Percentiles rank a stretch among this genome's conserved stretches.
Evolutionary conservation across 148 eudicot species (phyloP).

Genomic region (Nepenthes gracilis): DNA sequence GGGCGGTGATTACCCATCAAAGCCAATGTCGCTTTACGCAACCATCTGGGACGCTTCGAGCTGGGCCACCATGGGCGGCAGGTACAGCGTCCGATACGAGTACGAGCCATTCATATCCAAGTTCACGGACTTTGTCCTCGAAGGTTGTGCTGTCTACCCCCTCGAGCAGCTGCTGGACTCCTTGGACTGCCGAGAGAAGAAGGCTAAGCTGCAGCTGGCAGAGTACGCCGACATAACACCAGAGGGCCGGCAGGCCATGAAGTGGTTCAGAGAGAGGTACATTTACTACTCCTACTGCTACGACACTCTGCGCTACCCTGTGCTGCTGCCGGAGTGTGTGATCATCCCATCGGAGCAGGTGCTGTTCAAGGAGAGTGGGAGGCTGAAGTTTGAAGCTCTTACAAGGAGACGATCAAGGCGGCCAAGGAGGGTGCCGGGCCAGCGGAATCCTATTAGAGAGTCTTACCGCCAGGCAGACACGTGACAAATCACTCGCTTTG

Average conservation of each 20-base stretch:
- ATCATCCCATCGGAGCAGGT: conserved; percentile 37
- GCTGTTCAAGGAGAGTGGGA: conserved; percentile 45
- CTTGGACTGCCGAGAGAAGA: conserved; percentile 23
- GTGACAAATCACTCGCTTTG: not conserved
- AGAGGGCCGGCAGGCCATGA: conserved; percentile 41
- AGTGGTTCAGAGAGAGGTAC: conserved; percentile 46
- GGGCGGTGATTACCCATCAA: conserved; percentile 26
- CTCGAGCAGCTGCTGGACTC: conserved; percentile 16
- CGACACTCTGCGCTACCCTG: conserved; percentile 40
- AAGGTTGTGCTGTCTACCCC: conserved; percentile 67
- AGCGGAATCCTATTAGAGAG: conserved; percentile 1
- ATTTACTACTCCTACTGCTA: conserved; percentile 78
- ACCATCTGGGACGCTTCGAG: conserved; percentile 31
- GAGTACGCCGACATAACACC: conserved; percentile 40
- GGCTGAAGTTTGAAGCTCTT: conserved; percentile 42
- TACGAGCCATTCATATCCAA: conserved; percentile 71
- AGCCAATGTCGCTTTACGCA: conserved; percentile 26
- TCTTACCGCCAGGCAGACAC: not conserved
- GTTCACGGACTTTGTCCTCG: conserved; percentile 57
- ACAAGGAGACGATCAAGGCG: conserved; percentile 18
- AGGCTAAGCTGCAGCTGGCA: conserved; percentile 17
- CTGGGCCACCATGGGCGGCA: conserved; percentile 31
- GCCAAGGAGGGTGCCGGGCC: conserved; percentile 13
- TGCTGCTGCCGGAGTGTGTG: conserved; percentile 68
- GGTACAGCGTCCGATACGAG: conserved; percentile 24